phyloP scores from a whole-genome alignment of 305 asterid species.

The Rubia peregrina region DNA sequence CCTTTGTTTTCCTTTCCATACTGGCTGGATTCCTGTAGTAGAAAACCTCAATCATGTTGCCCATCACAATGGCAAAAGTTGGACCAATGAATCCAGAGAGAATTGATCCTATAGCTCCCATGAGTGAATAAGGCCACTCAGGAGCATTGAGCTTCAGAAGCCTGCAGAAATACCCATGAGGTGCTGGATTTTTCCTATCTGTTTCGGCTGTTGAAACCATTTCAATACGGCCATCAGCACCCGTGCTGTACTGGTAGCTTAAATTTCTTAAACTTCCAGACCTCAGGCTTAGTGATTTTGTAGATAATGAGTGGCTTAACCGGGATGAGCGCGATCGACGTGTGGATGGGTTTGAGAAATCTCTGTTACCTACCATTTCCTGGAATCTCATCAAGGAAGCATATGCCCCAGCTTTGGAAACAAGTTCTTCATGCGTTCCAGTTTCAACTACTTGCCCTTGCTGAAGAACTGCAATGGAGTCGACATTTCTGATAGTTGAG shows the following conservation, averaged over 20 bases:
- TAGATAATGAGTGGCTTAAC: conserved; percentile 80
- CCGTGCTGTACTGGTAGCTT: conserved; percentile 92
- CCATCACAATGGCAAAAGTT: conserved; percentile 92
- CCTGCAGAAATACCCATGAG: conserved; percentile 73
- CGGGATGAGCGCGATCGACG: conserved; percentile 77
- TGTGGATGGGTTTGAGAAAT: conserved; percentile 78
- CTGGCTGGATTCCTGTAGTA: conserved; percentile 62
- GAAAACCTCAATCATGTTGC: conserved; percentile 97
- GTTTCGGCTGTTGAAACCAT: conserved; percentile 94
- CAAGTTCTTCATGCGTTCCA: conserved; percentile 88
- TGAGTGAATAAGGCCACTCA: conserved; percentile 94
- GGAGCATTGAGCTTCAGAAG: conserved; percentile 88
- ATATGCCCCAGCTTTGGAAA: conserved; percentile 78
- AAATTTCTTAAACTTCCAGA: conserved; percentile 87
- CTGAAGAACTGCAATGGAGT: conserved; percentile 82
- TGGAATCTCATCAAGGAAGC: conserved; percentile 83
- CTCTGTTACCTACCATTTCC: conserved; percentile 84
- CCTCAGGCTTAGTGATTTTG: conserved; percentile 91
- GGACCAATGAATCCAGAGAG: conserved; percentile 76
- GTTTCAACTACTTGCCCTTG: conserved; percentile 96
- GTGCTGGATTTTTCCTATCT: conserved; percentile 74
- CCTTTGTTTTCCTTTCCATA: conserved; percentile 90
- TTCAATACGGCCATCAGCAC: conserved; percentile 94
- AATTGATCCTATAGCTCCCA: conserved; percentile 89
- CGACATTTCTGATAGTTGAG: conserved; percentile 81